Evolutionary conservation across 768 basidiomycete species (phyloP), one percentile per base, ranked within the genome.

Genomic region (Tulasnella sp.): DNA sequence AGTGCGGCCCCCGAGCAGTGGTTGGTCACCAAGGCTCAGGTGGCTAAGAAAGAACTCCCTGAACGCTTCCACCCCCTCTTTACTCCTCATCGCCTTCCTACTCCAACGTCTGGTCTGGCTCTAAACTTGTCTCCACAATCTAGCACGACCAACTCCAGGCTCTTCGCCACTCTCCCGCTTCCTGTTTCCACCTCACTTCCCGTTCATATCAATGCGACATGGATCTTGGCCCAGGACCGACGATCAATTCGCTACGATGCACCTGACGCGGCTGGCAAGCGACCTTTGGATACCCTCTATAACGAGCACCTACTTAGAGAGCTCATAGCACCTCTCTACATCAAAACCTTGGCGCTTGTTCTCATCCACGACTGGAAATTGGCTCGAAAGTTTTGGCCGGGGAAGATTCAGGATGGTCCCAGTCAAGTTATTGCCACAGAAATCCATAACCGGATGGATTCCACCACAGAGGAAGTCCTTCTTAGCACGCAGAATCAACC

Each of bases 111-210:
- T 3, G 76, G 76, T 11, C 54, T 76, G 12, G 76, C 76, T 14
- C 5, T 76, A 48, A 37, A 24, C 46, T 20, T 76, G n/a, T 50
- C 41, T n/a, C 28, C 20, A 50, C 12, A 22, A 24, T 20, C 1
- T 20, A 37, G 34, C 64, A 5, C 18, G 2, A 6, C 64, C 1
- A 37, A 64, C n/a, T 40, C 46, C 2, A 11, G 58, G 6, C 46
- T 77, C 14, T 77, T 77, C 34, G 76, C 76, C n/a, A 60, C 76
- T 41, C 76, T 77, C 9, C 76, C 76, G 14, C 50, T 77, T 7
- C 54, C 76, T 3, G 48, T 77, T n/a, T n/a, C 41, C 41, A 77
- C 48, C 5, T 40, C 41, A 8, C 76, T 77, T 24, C 76, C 76
- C 12, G 46, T 77, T 60, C 76, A 77, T 46, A 34, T 77, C 28